Conservation (phyloP, 768 basidiomycete species). For the Naematelia aurantialba region DNA sequence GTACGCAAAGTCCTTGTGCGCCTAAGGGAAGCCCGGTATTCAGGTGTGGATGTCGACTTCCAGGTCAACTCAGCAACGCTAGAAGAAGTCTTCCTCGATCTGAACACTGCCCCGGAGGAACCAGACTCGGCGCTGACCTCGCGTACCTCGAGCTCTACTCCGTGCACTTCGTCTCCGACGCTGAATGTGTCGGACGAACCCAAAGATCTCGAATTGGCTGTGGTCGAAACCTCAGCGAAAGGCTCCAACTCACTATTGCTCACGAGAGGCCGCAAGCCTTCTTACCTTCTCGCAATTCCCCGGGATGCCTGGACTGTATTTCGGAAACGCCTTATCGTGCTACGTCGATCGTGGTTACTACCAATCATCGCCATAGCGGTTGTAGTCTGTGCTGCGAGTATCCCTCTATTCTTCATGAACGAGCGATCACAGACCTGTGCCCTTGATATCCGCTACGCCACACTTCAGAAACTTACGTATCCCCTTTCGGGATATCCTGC, state of each 20-base stretch:
- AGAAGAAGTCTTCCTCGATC: conserved; percentile 73
- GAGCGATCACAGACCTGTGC: conserved; percentile 58
- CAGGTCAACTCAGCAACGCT: conserved; percentile 71
- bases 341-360: conserved; percentile 66
- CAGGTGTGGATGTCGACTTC: conserved; percentile 56
- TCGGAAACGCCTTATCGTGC: conserved; percentile 64
- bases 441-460: not conserved
- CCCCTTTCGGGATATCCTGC: conserved; percentile 15
- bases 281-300: conserved; percentile 54
- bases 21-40: conserved; percentile 52
- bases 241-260: conserved; percentile 1
- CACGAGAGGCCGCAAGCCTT: conserved; percentile 49
- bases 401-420: conserved; percentile 65
- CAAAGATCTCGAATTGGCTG: conserved; percentile 19
- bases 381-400: conserved; percentile 62
- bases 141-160: not conserved
- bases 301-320: conserved; percentile 69
- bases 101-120: conserved; percentile 51
- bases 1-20: conserved; percentile 61
- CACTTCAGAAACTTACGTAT: conserved; percentile 18
- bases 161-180: not conserved
- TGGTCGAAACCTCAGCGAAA: not conserved
- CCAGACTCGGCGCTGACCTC: not conserved
- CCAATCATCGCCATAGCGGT: conserved; percentile 58
- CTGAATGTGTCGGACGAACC: not conserved